Percentiles rank a stretch among this genome's conserved stretches.
phyloP scores from a whole-genome alignment of 768 basidiomycete species.

The Lentinus brumalis region DNA sequence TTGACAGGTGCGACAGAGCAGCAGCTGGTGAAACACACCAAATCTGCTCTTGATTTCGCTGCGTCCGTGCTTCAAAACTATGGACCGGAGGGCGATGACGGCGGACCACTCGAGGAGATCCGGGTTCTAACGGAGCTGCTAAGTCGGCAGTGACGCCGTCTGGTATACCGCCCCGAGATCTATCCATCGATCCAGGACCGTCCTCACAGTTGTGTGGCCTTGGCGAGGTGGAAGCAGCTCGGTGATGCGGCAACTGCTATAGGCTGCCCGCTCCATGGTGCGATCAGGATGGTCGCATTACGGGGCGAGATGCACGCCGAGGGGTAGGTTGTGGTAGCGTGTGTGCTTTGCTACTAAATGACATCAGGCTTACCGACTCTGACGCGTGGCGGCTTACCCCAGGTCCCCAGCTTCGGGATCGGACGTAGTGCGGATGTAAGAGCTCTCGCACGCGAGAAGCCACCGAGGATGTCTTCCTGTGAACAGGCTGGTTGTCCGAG shows the following conservation, averaged over 20 bases:
- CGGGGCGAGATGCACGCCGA: too few relatives aligned
- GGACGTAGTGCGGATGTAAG: neutral
- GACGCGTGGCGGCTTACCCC: neutral
- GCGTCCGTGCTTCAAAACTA: conserved; percentile 46
- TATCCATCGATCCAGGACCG: neutral
- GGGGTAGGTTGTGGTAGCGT: neutral
- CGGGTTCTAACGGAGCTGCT: conserved; percentile 46
- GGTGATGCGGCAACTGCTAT: neutral
- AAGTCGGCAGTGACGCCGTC: neutral
- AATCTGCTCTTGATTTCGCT: conserved; percentile 44
- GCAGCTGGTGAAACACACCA: conserved; percentile 23
- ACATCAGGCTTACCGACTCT: neutral
- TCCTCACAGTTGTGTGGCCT: neutral
- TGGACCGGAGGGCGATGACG: conserved; percentile 64
- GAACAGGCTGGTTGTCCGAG: neutral
- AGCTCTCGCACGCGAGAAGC: neutral
- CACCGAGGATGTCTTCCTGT: neutral
- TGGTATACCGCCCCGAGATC: neutral
- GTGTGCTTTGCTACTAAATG: neutral
- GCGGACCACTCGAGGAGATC: conserved; percentile 60
- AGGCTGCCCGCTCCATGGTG: neutral
- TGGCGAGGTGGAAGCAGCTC: neutral
- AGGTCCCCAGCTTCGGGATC: neutral
- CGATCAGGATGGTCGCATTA: neutral
- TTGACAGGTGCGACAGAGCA: neutral